Evolutionary conservation across 2,329 filamentous ascomycete species (phyloP).

Genomic region (Diaporthe caulivora): DNA sequence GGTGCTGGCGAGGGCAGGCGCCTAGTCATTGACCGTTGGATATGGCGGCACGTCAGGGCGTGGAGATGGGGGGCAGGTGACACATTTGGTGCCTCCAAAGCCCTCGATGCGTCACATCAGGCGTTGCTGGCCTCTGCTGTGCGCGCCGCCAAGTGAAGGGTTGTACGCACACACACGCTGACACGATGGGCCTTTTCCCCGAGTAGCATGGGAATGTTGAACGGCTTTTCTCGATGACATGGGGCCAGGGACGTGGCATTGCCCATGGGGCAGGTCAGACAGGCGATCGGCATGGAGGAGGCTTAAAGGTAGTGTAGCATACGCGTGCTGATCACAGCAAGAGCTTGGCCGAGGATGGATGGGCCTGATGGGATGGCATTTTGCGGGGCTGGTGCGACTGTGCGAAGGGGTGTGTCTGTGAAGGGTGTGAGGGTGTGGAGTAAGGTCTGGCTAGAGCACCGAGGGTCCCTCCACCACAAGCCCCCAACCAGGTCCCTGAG

Average conservation of each 20-base stretch:
- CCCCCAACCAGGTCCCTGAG: slow-evolving; percentile 4
- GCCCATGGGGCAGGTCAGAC: slow-evolving; percentile 13
- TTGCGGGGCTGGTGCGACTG: slow-evolving; percentile 17
- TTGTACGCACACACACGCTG: slow-evolving; percentile 1
- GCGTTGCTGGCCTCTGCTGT: background rate
- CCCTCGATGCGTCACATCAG: background rate
- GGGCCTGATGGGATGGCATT: background rate
- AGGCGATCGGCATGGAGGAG: slow-evolving; percentile 22
- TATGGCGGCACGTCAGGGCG: slow-evolving; percentile 2
- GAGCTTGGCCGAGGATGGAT: slow-evolving; percentile 13
- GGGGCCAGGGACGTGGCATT: background rate
- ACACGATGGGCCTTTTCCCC: slow-evolving; percentile 12
- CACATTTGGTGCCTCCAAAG: background rate
- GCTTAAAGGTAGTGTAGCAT: slow-evolving; percentile 31
- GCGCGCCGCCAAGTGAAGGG: background rate
- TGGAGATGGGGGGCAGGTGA: slow-evolving; percentile 23
- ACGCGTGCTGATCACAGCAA: slow-evolving; percentile 23
- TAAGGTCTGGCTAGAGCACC: slow-evolving; percentile 11
- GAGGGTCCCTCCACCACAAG: slow-evolving; percentile 17
- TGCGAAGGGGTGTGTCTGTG: background rate
- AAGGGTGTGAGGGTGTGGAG: background rate
- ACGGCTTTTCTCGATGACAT: slow-evolving; percentile 1
- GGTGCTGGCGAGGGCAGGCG: background rate
- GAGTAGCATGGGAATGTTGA: slow-evolving; percentile 16
- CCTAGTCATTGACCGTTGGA: slow-evolving; percentile 11